phyloP scores from a whole-genome alignment of 2,329 filamentous ascomycete genomes.

The Claviceps capensis region DNA sequence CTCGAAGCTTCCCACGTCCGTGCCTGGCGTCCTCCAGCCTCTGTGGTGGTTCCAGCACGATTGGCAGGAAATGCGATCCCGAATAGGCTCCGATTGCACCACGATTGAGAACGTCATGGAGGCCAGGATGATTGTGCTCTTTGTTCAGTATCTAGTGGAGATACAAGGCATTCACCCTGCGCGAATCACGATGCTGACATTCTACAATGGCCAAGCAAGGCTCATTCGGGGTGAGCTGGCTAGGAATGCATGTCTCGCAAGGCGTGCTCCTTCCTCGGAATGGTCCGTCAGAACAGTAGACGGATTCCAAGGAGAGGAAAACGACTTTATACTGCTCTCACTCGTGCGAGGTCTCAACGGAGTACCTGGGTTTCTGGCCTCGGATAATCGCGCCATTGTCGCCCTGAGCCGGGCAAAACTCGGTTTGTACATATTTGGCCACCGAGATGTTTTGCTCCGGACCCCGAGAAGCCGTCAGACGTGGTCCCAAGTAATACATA shows the following conservation, averaged over 20 bases:
- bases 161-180: conserved; percentile 35
- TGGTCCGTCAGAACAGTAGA: conserved; percentile 68
- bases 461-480: conserved; percentile 22
- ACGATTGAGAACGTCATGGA: conserved; percentile 53
- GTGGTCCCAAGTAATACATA: conserved; percentile 27
- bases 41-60: conserved; percentile 33
- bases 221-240: conserved; percentile 39
- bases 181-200: conserved; percentile 70
- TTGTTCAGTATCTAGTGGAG: conserved; percentile 56
- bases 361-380: conserved; percentile 58
- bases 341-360: conserved; percentile 55
- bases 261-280: conserved; percentile 15
- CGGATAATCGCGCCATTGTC: conserved; percentile 44
- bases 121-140: conserved; percentile 60
- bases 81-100: conserved; percentile 52
- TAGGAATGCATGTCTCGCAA: conserved; percentile 12
- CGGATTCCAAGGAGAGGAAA: conserved; percentile 84
- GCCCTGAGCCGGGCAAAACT: conserved; percentile 55
- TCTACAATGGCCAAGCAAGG: conserved; percentile 75
- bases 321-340: conserved; percentile 69
- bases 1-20: conserved; percentile 18
- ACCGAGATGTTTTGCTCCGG: conserved; percentile 40
- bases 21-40: conserved; percentile 28
- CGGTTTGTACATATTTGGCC: conserved; percentile 78
- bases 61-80: conserved; percentile 27